These are phyloP conservation scores for Acacia crassicarpa DNA, from an alignment of 306 rosid species.

Conservation along the genomic window DNA sequence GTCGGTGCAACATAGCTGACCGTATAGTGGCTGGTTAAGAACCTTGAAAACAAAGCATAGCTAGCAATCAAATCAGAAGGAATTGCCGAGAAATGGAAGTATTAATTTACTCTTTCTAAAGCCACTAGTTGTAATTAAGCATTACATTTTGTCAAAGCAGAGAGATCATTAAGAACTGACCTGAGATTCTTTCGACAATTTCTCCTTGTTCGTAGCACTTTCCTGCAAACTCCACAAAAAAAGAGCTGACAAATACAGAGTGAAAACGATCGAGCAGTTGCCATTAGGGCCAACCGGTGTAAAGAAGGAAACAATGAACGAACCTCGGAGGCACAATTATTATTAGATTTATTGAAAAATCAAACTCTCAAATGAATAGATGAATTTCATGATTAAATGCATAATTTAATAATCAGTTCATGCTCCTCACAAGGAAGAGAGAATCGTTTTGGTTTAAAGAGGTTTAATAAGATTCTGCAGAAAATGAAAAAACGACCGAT, in stretches of 20 bases:
- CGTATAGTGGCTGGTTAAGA: too few species aligned
- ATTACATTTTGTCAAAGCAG: background rate
- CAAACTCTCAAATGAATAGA: background rate
- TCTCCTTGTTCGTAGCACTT: background rate
- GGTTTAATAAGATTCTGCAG: background rate
- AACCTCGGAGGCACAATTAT: background rate
- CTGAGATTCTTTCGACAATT: background rate
- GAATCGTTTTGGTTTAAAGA: background rate
- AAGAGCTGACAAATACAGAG: background rate
- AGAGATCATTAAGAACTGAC: background rate
- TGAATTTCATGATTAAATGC: background rate
- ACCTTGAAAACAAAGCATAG: too few species aligned
- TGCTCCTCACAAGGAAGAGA: background rate
- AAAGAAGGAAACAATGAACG: background rate
- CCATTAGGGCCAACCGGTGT: background rate
- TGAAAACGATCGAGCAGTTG: background rate
- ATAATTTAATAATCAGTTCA: background rate
- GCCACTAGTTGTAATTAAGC: background rate
- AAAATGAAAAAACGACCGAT: conserved; percentile 11
- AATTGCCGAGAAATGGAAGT: background rate
- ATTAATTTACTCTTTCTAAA: background rate
- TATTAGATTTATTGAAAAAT: background rate
- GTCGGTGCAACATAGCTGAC: too few species aligned
- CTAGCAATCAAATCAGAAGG: background rate
- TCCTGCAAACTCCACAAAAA: background rate